A percentile compares a stretch with the other conserved stretches of the same genome.
phyloP scores from a whole-genome alignment of 2,329 filamentous ascomycete genomes.

The Xylariaceae sp. region DNA sequence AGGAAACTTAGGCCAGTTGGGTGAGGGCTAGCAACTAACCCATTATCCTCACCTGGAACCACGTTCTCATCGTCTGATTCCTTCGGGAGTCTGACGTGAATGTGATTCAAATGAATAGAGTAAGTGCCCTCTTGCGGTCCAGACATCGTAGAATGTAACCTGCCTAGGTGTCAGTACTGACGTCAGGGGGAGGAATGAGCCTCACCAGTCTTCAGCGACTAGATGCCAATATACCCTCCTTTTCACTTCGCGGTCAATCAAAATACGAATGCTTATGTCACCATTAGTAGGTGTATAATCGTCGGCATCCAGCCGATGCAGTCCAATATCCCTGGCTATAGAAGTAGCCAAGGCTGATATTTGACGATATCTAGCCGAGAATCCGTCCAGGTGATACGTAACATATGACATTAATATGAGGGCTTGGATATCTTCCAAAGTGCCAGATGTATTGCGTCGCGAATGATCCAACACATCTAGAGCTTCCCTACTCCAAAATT shows the following conservation, averaged over 20 bases:
- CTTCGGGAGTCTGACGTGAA: slow-evolving; percentile 24
- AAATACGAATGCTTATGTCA: background rate
- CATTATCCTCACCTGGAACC: background rate
- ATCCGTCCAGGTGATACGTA: slow-evolving; percentile 29
- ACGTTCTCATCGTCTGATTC: slow-evolving; percentile 25
- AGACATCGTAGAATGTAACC: slow-evolving; percentile 32
- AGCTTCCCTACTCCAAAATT: slow-evolving; percentile 16
- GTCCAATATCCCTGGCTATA: slow-evolving; percentile 28
- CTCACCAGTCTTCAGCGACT: slow-evolving; percentile 25
- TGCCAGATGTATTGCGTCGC: slow-evolving; percentile 25
- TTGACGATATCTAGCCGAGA: slow-evolving; percentile 28
- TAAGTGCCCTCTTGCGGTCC: slow-evolving; percentile 32
- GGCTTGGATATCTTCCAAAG: slow-evolving; percentile 30
- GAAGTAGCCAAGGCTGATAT: slow-evolving; percentile 23
- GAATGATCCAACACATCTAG: slow-evolving; percentile 31
- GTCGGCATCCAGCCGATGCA: slow-evolving; percentile 28
- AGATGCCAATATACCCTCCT: slow-evolving; percentile 30
- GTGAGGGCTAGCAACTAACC: background rate
- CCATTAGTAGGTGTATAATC: background rate
- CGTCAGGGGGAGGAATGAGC: background rate
- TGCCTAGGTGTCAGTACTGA: slow-evolving; percentile 3
- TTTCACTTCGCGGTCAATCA: slow-evolving; percentile 26
- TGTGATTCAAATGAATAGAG: slow-evolving; percentile 29
- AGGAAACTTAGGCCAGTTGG: slow-evolving; percentile 29
- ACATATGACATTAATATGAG: slow-evolving; percentile 30